Base-by-base conservation (phyloP, 768 basidiomycete species). In the Xanthoconium stramineum region DNA sequence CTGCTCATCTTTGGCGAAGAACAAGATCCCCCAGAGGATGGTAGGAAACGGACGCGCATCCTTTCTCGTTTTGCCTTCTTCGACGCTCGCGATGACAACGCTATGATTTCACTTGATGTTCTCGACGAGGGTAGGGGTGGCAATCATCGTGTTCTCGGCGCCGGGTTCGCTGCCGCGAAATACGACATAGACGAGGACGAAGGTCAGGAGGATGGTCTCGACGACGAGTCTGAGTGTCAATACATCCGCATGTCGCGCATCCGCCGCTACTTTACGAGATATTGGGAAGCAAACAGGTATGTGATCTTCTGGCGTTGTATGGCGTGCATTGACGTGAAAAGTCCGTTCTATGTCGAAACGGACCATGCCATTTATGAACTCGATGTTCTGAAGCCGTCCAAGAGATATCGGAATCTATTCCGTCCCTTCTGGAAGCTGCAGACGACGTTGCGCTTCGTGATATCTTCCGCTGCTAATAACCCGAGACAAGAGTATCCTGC, bases 341-440 rank as follows among this genome's bases (percentile, higher is more conserved):
- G 89, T 17, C 81, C 85, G 2, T 69, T 89, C 11, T 88, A 76
- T 55, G 75, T 92, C 24, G 83, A 89, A 60, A 89, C 89, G 0
- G 59, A 74, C 17, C 78, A 75, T 51, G 85, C 86, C 0, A 83
- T 82, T 76, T 90, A 89, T 65, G 78, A 82, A 35, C 70, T 91
- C 29, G 68, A 72, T 17, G 61, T 50, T 8, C 11, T 20, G 33
- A 50, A 37, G 0, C 83, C 88, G 0, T 75, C 80, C 2, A 61
- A 64, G 19, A 61, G 55, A 20, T 91, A 90, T 53, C 58, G 61
- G 10, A 60, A 40, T 11, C 52, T 55, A 24, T 84, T 79, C 49
- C 63, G 69, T 24, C 63, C 77, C 4, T 89, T 87, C 66, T 80
- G 80, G 60, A 69, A 69, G 1, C 76, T 81, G 0, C 78, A 81